Evolutionary conservation across 441 rosid genomes (phyloP).

Genomic region (Raphanus hybrid): DNA sequence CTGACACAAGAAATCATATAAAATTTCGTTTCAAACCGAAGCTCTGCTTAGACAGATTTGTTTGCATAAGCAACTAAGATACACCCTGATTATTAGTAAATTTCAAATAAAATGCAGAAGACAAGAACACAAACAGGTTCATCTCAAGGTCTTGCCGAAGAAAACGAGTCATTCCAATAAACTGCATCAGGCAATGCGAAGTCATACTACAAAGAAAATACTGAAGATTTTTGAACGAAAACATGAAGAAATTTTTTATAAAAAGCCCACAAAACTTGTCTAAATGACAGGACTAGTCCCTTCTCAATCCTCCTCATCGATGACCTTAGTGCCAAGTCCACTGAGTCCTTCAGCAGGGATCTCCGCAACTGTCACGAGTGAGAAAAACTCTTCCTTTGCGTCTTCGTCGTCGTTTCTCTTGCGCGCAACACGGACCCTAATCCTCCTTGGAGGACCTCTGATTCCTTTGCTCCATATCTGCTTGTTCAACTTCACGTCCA

Average conservation of each 20-base stretch:
- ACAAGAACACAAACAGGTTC: background rate
- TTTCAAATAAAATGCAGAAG: background rate
- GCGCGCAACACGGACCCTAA: conserved; percentile 78
- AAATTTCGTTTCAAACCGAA: background rate
- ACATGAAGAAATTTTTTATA: background rate
- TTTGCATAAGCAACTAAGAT: background rate
- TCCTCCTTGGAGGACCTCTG: conserved; percentile 82
- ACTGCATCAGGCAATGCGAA: conserved; percentile 22
- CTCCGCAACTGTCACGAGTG: conserved; percentile 80
- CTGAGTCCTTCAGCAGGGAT: conserved; percentile 68
- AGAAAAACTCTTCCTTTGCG: conserved; percentile 87
- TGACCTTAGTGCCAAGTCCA: conserved; percentile 82
- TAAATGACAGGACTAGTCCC: conserved; percentile 4
- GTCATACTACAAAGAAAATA: conserved; percentile 22
- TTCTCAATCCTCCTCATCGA: conserved; percentile 76
- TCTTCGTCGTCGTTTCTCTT: conserved; percentile 95
- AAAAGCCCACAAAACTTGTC: conserved; percentile 36
- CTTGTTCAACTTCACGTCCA: conserved; percentile 91
- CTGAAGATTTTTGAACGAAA: conserved; percentile 14
- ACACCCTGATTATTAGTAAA: background rate
- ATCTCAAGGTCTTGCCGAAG: background rate
- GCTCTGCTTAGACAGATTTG: background rate
- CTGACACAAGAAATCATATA: background rate
- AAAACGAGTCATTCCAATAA: conserved; percentile 25
- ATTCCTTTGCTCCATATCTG: conserved; percentile 89